Base-by-base conservation (phyloP, 2,329 filamentous ascomycete genomes). In the Penicillium sp. region DNA sequence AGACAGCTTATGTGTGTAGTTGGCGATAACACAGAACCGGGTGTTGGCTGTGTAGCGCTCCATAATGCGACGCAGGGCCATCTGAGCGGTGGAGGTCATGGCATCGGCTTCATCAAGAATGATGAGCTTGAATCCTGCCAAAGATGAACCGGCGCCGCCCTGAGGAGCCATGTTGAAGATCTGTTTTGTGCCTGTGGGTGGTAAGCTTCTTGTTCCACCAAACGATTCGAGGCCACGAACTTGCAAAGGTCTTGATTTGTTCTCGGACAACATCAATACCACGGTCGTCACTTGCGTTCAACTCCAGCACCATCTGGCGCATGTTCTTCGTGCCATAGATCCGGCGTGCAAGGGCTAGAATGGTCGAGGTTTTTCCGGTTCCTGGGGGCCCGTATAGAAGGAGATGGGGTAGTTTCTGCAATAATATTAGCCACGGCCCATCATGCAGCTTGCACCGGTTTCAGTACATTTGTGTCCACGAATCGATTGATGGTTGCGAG, bases 41-140 rank as follows among this genome's bases (percentile, higher is more conserved):
- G 94, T 97, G 77, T 99, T 99, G 56, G 90, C 90, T 0, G 94
- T 99, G 78, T 99, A 99, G 77, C 96, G 96, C 72, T 99, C 94
- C 94, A 99, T 99, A 70, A 99, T 97, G 45, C 94, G 83, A 58
- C 94, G 85, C 52, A 99, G 80, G 0, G 94, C 94, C 93, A 99
- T 99, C 76, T 99, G 94, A 5, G 94, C 94, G 0, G 93, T 95
- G 50, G 91, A 89, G n/a, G 94, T 99, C 94, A 99, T 99, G 50
- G 94, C 94, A 73, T 99, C 94, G n/a, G 94, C 94, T 79, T 99
- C 94, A 74, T 99, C 94, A 4, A 99, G 85, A 52, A 99, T 91
- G 70, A 99, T 97, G 64, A 99, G 86, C 79, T 99, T 99, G 81
- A 89, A 99, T 3, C 84, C 84, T 0, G 90, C 91, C 24, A 93